Base-by-base conservation (phyloP, 805 yeast species). In the Zygotorulaspora sp. region DNA sequence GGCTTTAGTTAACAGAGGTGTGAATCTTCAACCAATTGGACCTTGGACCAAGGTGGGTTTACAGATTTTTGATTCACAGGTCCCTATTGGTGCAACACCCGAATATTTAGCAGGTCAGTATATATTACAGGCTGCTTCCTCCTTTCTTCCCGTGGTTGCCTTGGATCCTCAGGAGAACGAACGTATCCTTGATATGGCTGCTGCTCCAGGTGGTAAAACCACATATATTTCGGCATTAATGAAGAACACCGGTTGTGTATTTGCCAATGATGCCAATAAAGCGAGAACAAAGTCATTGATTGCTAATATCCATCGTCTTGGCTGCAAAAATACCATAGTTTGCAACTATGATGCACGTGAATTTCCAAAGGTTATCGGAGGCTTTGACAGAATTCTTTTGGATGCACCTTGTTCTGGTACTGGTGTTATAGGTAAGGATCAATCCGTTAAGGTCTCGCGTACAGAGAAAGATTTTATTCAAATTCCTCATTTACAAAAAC, bases 321-420 rank as follows among this genome's bases (percentile, higher is more conserved):
- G 97, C 5, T 92, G 97, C 65, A 83, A 88, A 32, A 92, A 92
- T 67, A 88, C 97, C 30, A 83, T 92, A 59, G 97, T 92, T 22
- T 89, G 96, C 67, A 84, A 92, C 65, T 89, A 92, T 62, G 99
- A 92, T 67, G 99, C 97, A 27, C 80, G 97, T 65, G 97, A 90
- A 65, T 92, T 92, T 62, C 97, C 98, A 34, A 87, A 87, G 62
- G 97, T 92, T 24, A 87, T 92, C 61, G 98, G 98, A 51, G 99
- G 99, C 0, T 92, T 92, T 54, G 97, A 92, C 63, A 78, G 98
- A 65, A 80, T 92, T 26, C 68, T 92, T 48, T 71, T 92, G 52
- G 99, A 92, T 72, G 98, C 99, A 22, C 99, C 99, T 49, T 92
- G 99, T 68, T 88, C 98, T 5, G 99, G 99, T 70, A 90, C 98